Conservation (phyloP, 1,139 yeast genomes). For the Pichia sp. region DNA sequence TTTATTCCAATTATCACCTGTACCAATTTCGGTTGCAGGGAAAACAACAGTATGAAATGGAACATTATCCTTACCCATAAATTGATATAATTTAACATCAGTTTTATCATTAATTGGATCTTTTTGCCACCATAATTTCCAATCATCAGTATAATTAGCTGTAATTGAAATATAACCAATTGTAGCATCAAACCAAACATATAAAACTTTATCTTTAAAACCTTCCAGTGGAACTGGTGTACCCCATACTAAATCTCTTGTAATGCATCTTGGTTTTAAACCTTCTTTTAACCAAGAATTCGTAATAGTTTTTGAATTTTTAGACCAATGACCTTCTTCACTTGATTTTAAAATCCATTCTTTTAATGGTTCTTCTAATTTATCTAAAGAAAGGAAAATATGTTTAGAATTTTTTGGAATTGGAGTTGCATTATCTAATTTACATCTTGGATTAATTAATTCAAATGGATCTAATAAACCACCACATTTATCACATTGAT, state of each 20-base stretch:
- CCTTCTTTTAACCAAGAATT: conserved; percentile 94
- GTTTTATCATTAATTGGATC: conserved; percentile 25
- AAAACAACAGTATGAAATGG: conserved; percentile 98
- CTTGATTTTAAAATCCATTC: conserved; percentile 69
- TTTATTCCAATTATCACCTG: conserved; percentile 84
- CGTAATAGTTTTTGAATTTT: conserved; percentile 81
- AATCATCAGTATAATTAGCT: conserved; percentile 80
- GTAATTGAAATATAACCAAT: conserved; percentile 96
- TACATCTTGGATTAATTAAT: conserved; percentile 90
- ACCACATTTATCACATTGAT: conserved; percentile 98
- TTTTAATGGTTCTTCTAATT: conserved; percentile 67
- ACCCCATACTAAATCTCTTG: conserved; percentile 97
- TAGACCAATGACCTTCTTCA: conserved; percentile 80
- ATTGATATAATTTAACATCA: conserved; percentile 78
- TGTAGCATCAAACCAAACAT: conserved; percentile 98
- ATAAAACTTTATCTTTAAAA: conserved; percentile 81
- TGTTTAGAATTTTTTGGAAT: conserved; percentile 78
- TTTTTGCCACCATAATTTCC: conserved; percentile 91
- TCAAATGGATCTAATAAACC: conserved; percentile 84
- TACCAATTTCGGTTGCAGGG: conserved; percentile 90
- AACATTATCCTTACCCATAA: conserved; percentile 99
- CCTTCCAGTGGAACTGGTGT: conserved; percentile 90
- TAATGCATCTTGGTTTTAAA: conserved; percentile 87
- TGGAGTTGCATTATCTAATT: conserved; percentile 79
- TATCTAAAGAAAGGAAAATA: conserved; percentile 75